A percentile compares a stretch with the other conserved stretches of the same genome.
phyloP scores from a whole-genome alignment of 2,329 filamentous ascomycete species.

The Neoascochyta sp. region DNA sequence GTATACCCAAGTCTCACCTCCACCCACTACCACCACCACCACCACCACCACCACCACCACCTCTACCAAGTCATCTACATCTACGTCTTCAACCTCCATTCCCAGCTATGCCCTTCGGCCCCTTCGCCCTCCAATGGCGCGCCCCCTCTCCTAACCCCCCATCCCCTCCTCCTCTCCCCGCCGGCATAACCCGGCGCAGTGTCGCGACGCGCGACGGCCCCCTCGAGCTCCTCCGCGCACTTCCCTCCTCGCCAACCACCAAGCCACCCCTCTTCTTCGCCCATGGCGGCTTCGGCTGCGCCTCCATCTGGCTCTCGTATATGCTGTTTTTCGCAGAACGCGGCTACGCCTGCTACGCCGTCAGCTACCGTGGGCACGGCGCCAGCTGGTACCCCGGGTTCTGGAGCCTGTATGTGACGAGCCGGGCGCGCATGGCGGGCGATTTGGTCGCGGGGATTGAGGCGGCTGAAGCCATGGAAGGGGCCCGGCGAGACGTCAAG shows the following conservation, averaged over 20 bases:
- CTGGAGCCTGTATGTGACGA: constrained; percentile 47
- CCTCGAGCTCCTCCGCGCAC: constrained; percentile 51
- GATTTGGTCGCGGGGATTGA: constrained; percentile 47
- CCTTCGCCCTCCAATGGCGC: constrained; percentile 30
- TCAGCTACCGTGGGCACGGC: constrained; percentile 54
- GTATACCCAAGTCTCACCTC: too few species aligned
- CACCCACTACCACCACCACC: too few species aligned
- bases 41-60: too few species aligned
- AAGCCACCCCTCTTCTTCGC: constrained; percentile 49
- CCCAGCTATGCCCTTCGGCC: constrained; percentile 23
- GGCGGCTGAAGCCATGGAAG: constrained; percentile 32
- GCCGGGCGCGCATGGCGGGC: constrained; percentile 41
- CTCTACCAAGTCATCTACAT: too few species aligned
- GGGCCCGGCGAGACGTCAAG: constrained; percentile 11
- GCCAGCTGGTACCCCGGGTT: constrained; percentile 52
- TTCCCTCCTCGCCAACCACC: constrained; percentile 15
- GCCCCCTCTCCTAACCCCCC: constrained; percentile 23
- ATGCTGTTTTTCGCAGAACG: constrained; percentile 47
- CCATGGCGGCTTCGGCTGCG: constrained; percentile 55
- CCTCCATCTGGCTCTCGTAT: constrained; percentile 53
- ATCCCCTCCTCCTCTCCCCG: constrained; percentile 36
- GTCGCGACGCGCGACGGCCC: constrained; percentile 45
- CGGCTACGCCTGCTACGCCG: constrained; percentile 51
- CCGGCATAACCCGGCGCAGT: constrained; percentile 44
- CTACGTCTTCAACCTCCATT: too few species aligned